phyloP scores from a whole-genome alignment of 768 basidiomycete species.

The Stropharia rugosoannulata region DNA sequence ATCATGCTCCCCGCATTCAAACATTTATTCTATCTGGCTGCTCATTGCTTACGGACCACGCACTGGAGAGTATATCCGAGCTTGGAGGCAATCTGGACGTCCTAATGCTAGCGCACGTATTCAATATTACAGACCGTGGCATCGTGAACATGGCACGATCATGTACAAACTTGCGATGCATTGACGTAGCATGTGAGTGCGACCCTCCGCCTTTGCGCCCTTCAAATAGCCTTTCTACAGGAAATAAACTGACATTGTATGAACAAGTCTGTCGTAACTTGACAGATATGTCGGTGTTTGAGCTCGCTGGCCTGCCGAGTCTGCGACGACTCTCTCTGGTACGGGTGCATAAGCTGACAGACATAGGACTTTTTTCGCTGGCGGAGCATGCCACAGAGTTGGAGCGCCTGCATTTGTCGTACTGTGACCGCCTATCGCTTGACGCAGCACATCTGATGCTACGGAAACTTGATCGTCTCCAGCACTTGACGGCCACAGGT shows the following conservation, averaged over 20 bases:
- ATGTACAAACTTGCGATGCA: constrained; percentile 73
- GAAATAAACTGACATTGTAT: constrained; percentile 10
- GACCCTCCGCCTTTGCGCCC: constrained; percentile 5
- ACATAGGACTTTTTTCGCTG: constrained; percentile 76
- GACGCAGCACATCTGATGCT: constrained; percentile 73
- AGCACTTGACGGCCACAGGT: constrained; percentile 79
- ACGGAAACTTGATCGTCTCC: constrained; percentile 54
- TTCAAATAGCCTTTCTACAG: constrained; percentile 8
- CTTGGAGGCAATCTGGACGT: constrained; percentile 78
- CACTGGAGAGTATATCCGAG: constrained; percentile 64
- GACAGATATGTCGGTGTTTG: constrained; percentile 84
- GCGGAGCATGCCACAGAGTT: constrained; percentile 69
- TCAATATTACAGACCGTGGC: constrained; percentile 76
- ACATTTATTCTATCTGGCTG: constrained; percentile 80
- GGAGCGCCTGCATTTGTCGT: constrained; percentile 83
- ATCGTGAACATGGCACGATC: constrained; percentile 65
- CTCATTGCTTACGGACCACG: constrained; percentile 65
- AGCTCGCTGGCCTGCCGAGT: constrained; percentile 66
- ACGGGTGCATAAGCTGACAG: constrained; percentile 80
- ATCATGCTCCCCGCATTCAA: constrained; percentile 75
- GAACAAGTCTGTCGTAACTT: constrained; percentile 72
- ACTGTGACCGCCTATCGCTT: constrained; percentile 80
- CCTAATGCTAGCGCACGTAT: constrained; percentile 78
- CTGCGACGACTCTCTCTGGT: constrained; percentile 80
- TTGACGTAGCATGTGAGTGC: constrained; percentile 84